Conservation (phyloP, 768 basidiomycete genomes). For the Daedaleopsis nitida region DNA sequence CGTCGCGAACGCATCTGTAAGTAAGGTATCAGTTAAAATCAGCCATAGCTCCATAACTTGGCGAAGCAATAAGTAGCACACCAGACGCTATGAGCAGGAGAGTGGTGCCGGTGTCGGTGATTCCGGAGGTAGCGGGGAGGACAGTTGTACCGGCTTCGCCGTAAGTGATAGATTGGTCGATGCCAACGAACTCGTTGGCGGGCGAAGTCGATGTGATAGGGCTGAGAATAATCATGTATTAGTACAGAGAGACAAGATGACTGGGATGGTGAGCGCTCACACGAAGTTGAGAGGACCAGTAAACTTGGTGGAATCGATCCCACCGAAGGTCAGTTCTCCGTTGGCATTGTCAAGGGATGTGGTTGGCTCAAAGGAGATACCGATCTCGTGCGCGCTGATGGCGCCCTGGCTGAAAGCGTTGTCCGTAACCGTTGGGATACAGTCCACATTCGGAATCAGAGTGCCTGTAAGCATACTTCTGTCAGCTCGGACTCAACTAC, state of each 20-base stretch:
- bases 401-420: constrained; percentile 32
- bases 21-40: too few relatives aligned
- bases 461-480: not conserved
- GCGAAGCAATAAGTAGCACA: not conserved
- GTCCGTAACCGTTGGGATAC: constrained; percentile 41
- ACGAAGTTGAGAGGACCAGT: constrained; percentile 30
- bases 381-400: constrained; percentile 25
- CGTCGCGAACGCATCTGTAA: constrained; percentile 25
- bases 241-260: not conserved
- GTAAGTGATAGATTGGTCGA: constrained; percentile 35
- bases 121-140: constrained; percentile 25
- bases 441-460: constrained; percentile 33
- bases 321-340: constrained; percentile 38
- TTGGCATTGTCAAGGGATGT: constrained; percentile 16
- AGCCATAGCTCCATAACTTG: too few relatives aligned
- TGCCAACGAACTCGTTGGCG: constrained; percentile 37
- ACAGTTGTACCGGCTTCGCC: constrained; percentile 20
- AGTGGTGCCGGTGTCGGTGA: constrained; percentile 32
- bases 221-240: constrained; percentile 9
- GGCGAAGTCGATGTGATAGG: constrained; percentile 36
- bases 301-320: constrained; percentile 30
- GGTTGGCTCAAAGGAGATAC: constrained; percentile 31
- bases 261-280: constrained; percentile 16
- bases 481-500: too few relatives aligned
- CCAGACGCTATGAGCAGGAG: constrained; percentile 22